phyloP scores from a whole-genome alignment of 306 rosid species.

The Herpetospermum pedunculosum region DNA sequence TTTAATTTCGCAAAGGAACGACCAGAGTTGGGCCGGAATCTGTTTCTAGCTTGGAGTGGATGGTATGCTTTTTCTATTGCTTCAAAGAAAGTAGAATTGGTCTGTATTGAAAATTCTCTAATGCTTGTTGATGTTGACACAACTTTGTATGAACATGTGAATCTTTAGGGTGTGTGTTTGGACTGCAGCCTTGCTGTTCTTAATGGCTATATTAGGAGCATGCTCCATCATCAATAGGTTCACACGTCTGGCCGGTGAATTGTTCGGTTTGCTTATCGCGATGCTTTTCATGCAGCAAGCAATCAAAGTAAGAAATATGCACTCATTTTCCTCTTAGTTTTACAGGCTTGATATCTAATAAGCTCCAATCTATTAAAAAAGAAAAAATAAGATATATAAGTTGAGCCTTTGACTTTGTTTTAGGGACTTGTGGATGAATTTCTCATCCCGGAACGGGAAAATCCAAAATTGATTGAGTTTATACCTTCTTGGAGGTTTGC shows the following conservation, averaged over 20 bases:
- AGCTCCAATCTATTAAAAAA: background rate
- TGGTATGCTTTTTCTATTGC: conserved; percentile 31
- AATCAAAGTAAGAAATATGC: conserved; percentile 41
- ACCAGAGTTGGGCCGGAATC: conserved; percentile 52
- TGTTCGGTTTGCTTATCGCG: conserved; percentile 88
- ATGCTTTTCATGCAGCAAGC: conserved; percentile 99
- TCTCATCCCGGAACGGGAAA: conserved; percentile 51
- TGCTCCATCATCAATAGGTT: conserved; percentile 94
- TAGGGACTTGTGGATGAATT: conserved; percentile 93
- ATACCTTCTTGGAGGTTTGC: conserved; percentile 88
- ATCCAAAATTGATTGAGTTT: conserved; percentile 32
- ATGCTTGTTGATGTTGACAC: background rate
- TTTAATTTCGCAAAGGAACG: conserved; percentile 81
- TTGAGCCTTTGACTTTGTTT: background rate
- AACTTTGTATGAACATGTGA: background rate
- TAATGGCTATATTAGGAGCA: conserved; percentile 76
- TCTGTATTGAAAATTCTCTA: background rate
- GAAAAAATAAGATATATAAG: background rate
- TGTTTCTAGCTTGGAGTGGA: conserved; percentile 86
- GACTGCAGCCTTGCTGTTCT: conserved; percentile 74
- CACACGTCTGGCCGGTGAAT: conserved; percentile 87
- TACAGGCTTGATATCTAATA: background rate
- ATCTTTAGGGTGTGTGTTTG: conserved; percentile 84
- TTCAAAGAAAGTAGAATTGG: background rate
- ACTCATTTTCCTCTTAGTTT: background rate